These are phyloP conservation scores for Bryum argenteum DNA, from an alignment of 225 moss, liverwort and hornwort species.

Conservation along the genomic window DNA sequence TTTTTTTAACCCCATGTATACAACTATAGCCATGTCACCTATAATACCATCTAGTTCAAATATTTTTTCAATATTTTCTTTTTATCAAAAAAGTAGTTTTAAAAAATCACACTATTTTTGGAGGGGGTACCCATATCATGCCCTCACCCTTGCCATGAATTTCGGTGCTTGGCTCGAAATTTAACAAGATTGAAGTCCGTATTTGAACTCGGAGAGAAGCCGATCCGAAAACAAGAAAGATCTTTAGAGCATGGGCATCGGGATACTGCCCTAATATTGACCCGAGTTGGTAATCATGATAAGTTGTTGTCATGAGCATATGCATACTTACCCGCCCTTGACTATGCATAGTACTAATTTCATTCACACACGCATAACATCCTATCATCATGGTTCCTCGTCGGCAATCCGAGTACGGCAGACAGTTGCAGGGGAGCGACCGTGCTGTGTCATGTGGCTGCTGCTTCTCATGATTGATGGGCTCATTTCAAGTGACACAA, in stretches of 20 bases:
- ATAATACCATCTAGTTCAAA: no score
- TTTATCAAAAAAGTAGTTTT: no score
- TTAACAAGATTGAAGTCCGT: no score
- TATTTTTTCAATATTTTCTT: no score
- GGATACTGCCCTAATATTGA: neutral
- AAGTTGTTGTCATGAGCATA: neutral
- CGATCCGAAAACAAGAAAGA: neutral
- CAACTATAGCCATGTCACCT: no score
- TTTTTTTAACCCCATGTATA: no score
- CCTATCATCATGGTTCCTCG: neutral
- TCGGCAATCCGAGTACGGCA: neutral
- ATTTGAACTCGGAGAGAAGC: neutral
- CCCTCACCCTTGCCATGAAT: no score
- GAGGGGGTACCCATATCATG: no score
- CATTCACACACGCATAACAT: neutral
- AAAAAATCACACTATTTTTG: no score
- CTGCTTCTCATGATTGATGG: neutral
- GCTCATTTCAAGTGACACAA: neutral
- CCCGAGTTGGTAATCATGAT: neutral
- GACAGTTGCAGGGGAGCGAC: slow-evolving; percentile 1
- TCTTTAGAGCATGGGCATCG: neutral
- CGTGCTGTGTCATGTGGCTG: neutral
- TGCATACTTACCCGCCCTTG: neutral
- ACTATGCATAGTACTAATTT: neutral
- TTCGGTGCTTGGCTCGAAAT: no score